Conservation (phyloP, 805 yeast genomes). For the Candida sakaeoensis region DNA sequence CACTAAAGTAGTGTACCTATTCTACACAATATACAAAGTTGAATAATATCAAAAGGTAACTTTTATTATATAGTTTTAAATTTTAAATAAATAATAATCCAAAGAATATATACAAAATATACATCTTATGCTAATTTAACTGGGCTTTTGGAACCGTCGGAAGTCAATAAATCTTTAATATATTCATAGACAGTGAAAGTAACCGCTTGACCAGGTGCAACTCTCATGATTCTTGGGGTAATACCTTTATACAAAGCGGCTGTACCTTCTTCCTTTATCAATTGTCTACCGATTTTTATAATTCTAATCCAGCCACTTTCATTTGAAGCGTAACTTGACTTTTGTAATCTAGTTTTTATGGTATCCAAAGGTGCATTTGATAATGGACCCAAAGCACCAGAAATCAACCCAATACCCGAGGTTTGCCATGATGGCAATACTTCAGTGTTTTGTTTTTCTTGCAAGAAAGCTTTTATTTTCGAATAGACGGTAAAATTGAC, state of each 20-base stretch:
- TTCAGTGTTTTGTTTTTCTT: conserved; percentile 53
- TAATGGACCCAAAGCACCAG: conserved; percentile 97
- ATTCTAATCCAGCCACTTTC: conserved; percentile 77
- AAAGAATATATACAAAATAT: neutral
- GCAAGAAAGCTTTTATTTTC: conserved; percentile 68
- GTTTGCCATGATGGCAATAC: conserved; percentile 92
- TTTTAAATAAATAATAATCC: too few relatives aligned
- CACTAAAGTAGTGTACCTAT: neutral
- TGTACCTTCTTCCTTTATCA: conserved; percentile 82
- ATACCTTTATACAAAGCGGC: conserved; percentile 61
- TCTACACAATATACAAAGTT: neutral
- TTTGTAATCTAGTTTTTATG: conserved; percentile 94
- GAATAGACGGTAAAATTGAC: conserved; percentile 96
- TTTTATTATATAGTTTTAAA: neutral
- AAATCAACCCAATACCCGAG: conserved; percentile 80
- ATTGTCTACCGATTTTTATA: conserved; percentile 70
- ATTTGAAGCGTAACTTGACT: conserved; percentile 66
- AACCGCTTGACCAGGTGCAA: conserved; percentile 99
- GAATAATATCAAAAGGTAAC: neutral
- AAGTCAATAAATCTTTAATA: conserved; percentile 60
- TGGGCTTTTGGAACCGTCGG: conserved; percentile 15
- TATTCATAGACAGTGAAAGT: conserved; percentile 95
- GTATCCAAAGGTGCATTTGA: conserved; percentile 97
- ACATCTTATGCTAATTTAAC: neutral
- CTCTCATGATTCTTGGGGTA: conserved; percentile 98